Percentiles rank a stretch among this genome's conserved stretches.
These are phyloP conservation scores for Clathrospora elynae DNA, from an alignment of 2,329 filamentous ascomycete genomes.

Conservation along the genomic window DNA sequence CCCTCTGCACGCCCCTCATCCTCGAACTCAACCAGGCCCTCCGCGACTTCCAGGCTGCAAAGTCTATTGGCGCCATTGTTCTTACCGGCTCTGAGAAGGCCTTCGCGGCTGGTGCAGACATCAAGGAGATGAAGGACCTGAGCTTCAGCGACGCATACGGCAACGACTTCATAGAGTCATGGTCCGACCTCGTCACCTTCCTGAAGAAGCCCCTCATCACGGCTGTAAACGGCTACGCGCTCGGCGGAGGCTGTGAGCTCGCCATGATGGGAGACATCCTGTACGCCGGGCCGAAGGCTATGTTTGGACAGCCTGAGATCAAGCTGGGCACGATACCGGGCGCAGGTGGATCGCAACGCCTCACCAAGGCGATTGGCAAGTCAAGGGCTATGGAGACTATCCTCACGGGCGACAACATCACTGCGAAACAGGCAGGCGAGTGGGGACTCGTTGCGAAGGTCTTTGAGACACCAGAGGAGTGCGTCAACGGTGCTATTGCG, in stretches of 20 bases:
- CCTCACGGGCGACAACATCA: slow-evolving; percentile 68
- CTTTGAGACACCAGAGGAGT: slow-evolving; percentile 78
- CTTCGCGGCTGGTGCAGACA: slow-evolving; percentile 83
- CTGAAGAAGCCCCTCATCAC: slow-evolving; percentile 94
- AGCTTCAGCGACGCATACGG: slow-evolving; percentile 88
- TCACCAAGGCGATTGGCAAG: slow-evolving; percentile 69
- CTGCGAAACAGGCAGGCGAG: slow-evolving; percentile 78
- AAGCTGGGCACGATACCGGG: slow-evolving; percentile 93
- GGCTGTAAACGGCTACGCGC: slow-evolving; percentile 90
- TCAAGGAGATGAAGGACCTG: slow-evolving; percentile 97
- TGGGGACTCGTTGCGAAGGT: slow-evolving; percentile 89
- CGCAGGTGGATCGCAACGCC: slow-evolving; percentile 85
- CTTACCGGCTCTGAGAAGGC: slow-evolving; percentile 88
- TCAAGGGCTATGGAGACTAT: slow-evolving; percentile 54
- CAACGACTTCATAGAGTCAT: slow-evolving; percentile 90
- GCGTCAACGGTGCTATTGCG: slow-evolving; percentile 79
- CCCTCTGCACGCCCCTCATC: slow-evolving; percentile 88
- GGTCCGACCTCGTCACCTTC: slow-evolving; percentile 81
- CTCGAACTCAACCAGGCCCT: slow-evolving; percentile 67
- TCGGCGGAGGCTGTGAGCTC: slow-evolving; percentile 94
- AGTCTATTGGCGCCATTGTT: slow-evolving; percentile 54
- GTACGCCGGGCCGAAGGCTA: slow-evolving; percentile 84
- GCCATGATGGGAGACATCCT: slow-evolving; percentile 97
- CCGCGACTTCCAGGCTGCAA: slow-evolving; percentile 41
- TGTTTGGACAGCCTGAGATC: slow-evolving; percentile 96